A percentile compares a stretch with the other conserved stretches of the same genome.
phyloP scores from a whole-genome alignment of 371 early-diverging fungal species.

The Zopfochytrium polystomum region DNA sequence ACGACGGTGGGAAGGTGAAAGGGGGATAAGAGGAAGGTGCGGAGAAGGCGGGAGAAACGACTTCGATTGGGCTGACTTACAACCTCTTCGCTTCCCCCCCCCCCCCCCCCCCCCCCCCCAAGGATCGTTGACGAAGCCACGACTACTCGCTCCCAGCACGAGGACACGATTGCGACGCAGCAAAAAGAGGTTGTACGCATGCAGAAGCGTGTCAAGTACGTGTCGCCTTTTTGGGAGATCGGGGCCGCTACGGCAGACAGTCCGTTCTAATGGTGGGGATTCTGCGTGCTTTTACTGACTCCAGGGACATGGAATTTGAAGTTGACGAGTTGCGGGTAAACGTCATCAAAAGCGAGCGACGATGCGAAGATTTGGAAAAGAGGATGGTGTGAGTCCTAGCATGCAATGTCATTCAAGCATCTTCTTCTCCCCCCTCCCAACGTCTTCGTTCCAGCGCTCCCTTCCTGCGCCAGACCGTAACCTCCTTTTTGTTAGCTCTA shows the following conservation, averaged over 20 bases:
- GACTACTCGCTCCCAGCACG: constrained; percentile 4
- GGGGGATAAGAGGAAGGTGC: neutral
- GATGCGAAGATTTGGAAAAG: constrained; percentile 35
- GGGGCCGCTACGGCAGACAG: neutral
- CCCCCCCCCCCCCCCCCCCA: no score
- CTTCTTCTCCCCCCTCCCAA: neutral
- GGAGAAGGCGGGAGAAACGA: constrained; percentile 11
- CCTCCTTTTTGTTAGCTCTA: constrained; percentile 8
- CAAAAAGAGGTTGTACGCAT: neutral
- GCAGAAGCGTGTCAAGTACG: constrained; percentile 23
- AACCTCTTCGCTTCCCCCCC: no score
- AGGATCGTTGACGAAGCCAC: constrained; percentile 6
- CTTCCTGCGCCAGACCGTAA: neutral
- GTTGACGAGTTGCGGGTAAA: constrained; percentile 43
- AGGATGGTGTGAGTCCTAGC: constrained; percentile 33
- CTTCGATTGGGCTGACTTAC: no score
- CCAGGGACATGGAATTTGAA: constrained; percentile 33
- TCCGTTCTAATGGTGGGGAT: neutral
- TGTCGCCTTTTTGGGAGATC: neutral
- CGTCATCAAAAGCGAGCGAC: constrained; percentile 30
- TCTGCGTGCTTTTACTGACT: neutral
- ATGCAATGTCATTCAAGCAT: neutral
- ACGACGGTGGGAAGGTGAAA: neutral
- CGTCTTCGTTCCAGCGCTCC: neutral
- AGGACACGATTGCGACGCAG: constrained; percentile 11